Evolutionary conservation across 345 rosid genomes (phyloP).

Genomic region (Clarkia xantiana): DNA sequence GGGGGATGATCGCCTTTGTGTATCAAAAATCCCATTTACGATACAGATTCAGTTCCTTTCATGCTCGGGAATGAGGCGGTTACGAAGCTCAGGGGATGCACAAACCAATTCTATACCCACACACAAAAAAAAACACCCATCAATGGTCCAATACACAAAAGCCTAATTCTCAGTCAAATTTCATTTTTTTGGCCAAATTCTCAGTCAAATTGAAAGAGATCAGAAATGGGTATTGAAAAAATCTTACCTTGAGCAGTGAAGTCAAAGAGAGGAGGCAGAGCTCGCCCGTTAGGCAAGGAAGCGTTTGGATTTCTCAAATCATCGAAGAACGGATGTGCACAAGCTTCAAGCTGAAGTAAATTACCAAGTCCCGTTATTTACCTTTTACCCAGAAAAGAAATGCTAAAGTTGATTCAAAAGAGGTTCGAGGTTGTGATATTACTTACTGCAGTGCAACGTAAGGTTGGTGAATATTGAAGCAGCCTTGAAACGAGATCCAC

Average conservation of each 20-base stretch:
- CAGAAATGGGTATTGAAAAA: background rate
- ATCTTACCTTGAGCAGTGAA: conserved; percentile 80
- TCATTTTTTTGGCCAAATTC: too few relatives aligned
- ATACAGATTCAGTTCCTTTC: conserved; percentile 23
- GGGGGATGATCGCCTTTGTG: too few relatives aligned
- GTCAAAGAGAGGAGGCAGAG: conserved; percentile 79
- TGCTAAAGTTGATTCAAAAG: too few relatives aligned
- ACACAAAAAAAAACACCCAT: conserved; percentile 12
- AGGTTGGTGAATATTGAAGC: conserved; percentile 77
- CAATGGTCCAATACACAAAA: background rate
- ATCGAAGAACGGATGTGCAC: conserved; percentile 94
- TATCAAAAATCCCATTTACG: background rate
- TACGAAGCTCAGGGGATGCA: conserved; percentile 55
- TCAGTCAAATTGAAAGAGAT: too few relatives aligned
- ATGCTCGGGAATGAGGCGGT: conserved; percentile 68
- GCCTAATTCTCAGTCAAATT: too few relatives aligned
- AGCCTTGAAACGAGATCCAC: conserved; percentile 79
- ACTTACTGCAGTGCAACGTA: conserved; percentile 75
- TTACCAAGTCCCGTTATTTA: too few relatives aligned
- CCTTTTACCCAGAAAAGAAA: too few relatives aligned
- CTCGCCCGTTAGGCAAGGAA: conserved; percentile 72
- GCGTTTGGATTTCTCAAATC: conserved; percentile 65
- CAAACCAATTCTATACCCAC: conserved; percentile 93
- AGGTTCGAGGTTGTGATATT: too few relatives aligned
- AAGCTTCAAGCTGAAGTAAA: conserved; percentile 69